Base-by-base conservation (phyloP, 768 basidiomycete genomes). In the Amanita pseudoporphyria region DNA sequence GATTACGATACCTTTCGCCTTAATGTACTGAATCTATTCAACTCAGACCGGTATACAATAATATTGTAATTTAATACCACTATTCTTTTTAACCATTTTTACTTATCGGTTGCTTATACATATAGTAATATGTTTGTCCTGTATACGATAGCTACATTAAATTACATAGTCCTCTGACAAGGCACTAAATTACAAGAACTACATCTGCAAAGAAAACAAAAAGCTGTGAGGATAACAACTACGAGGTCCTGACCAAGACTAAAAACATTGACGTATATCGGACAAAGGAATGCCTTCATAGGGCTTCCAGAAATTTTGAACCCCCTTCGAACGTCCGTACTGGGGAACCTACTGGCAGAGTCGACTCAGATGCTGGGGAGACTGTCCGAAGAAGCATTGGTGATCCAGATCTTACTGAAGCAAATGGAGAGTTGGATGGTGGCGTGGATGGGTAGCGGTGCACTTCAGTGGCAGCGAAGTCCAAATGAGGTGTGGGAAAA, bases 271-370 rank as follows among this genome's bases (percentile, higher is more conserved):
- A 28, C n/a, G n/a, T n/a, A n/a, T n/a, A n/a, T n/a, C 10, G 2
- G 24, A 21, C 18, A 22, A 41, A 26, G 22, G n/a, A n/a, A n/a
- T n/a, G n/a, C 26, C 62, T 30, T 39, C 61, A 71, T 42, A 72
- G 46, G 24, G 54, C 64, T 55, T 77, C 76, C 22, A 76, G 60
- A 51, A 77, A 77, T 58, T 71, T 77, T 14, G 73, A 71, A 12
- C 74, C 76, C n/a, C 67, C 66, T 46, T 57, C 57, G 30, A 72
- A 67, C 9, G 73, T 71, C 55, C 64, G 66, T 54, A 67, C 54
- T 18, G 69, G 63, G 40, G 52, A 53, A 53, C 44, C 60, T 26
- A 53, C 51, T 31, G 57, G 57, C 9, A 52, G 43, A 39, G 52
- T 33, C 26, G 47, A 14, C 19, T 49, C 47, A 6, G 19, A 31